Base-by-base conservation (phyloP, 2,329 filamentous ascomycete species). In the Sclerotinia minor region DNA sequence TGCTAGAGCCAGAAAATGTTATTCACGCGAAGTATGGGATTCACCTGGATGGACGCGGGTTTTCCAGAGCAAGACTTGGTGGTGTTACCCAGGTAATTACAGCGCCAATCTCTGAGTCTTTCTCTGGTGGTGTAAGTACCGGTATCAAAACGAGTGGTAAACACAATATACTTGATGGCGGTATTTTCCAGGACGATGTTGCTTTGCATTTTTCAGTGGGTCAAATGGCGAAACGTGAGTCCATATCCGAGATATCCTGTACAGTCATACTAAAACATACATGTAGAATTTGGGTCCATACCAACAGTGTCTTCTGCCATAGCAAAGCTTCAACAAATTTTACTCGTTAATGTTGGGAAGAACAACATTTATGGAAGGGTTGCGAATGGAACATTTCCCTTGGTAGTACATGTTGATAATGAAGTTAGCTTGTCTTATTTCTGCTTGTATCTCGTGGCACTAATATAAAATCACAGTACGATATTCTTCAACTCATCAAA, bases 21-120 rank as follows among this genome's bases (percentile, higher is more conserved):
- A 72, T 74, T 7, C 79, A 78, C 66, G 80, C 80, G 8, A 81
- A 80, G 68, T 79, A 81, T 65, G 80, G 79, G 1, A 69, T 81
- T 26, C 76, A 75, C 69, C 74, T 82, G 1, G 79, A 81, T 32
- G 81, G 80, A 0, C 78, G 79, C 68, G 72, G 73, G 1, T 81
- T 83, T 69, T 74, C 72, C 1, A 75, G 81, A 32, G 81, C 81
- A 15, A 77, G 78, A 35, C 74, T 82, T 24, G 81, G 79, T 21
- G 82, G 82, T 24, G 76, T 83, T 24, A 83, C 81, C 5, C 76
- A 76, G 60, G 79, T 80, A 1, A 74, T 83, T 13, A 80, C 81
- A 2, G 73, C 79, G 6, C 81, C 81, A 13, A 69, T 71, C 35
- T 69, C 55, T 6, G 74, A 69, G 32, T 78, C 73, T 13, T 78